Percentiles rank a stretch among this genome's conserved stretches.
phyloP scores from a whole-genome alignment of 257 asterid genomes.

The Jasminum sambac region DNA sequence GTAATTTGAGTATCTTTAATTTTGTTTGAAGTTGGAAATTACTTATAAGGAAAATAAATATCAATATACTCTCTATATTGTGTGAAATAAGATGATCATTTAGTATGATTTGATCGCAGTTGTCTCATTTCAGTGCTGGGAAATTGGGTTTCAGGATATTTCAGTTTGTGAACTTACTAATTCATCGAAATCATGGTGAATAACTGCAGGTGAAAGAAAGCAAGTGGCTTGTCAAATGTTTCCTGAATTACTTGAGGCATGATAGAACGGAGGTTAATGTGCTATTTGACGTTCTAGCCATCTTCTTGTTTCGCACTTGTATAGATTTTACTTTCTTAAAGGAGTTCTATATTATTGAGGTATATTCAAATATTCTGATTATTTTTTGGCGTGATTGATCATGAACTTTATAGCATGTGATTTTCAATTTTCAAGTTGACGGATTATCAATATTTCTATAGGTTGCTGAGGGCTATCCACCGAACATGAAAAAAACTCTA shows the following conservation, averaged over 20 bases:
- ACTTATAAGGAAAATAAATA: neutral
- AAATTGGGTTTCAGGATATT: neutral
- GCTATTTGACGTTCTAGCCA: constrained; percentile 86
- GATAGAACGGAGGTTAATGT: constrained; percentile 84
- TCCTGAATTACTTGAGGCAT: constrained; percentile 87
- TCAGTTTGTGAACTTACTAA: constrained; percentile 19
- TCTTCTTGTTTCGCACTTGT: constrained; percentile 86
- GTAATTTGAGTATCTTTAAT: neutral
- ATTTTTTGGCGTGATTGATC: constrained; percentile 10
- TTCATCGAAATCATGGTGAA: constrained; percentile 21
- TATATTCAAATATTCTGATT: constrained; percentile 30
- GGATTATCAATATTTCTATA: constrained; percentile 29
- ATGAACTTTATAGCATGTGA: constrained; percentile 1
- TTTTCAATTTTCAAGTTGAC: constrained; percentile 16
- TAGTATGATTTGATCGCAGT: neutral
- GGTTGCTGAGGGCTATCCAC: constrained; percentile 98
- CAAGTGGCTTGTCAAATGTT: constrained; percentile 99
- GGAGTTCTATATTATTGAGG: constrained; percentile 98
- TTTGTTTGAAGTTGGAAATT: neutral
- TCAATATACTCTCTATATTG: neutral
- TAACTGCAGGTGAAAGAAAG: constrained; percentile 92
- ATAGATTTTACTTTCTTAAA: constrained; percentile 95
- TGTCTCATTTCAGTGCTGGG: neutral
- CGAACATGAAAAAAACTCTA: constrained; percentile 84
- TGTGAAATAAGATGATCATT: neutral